Conservation (phyloP, 257 asterid species). For the Jaltomata sinuosa region DNA sequence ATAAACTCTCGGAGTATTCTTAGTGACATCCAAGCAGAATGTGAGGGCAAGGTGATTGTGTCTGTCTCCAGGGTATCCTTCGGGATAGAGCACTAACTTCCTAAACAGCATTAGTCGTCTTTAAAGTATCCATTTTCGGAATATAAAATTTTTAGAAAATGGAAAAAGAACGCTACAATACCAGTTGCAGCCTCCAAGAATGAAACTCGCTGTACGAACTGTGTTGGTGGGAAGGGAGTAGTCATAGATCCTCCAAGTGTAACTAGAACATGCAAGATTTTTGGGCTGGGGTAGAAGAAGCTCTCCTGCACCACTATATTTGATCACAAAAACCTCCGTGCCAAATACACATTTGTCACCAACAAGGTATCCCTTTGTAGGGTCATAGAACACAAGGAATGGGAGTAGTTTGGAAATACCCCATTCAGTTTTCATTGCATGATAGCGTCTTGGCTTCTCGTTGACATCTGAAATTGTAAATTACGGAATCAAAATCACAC, state of each 20-base stretch:
- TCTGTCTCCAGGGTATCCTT: background rate
- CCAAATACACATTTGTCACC: slow-evolving; percentile 8
- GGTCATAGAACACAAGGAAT: background rate
- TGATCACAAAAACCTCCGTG: background rate
- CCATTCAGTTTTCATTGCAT: background rate
- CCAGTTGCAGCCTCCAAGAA: no score
- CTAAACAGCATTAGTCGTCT: background rate
- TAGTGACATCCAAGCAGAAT: background rate
- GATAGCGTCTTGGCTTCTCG: background rate
- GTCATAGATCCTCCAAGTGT: background rate
- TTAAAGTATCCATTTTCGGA: background rate
- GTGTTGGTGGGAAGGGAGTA: no score
- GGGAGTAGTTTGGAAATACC: background rate
- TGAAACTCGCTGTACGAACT: no score
- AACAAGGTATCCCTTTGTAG: background rate
- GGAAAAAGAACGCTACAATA: no score
- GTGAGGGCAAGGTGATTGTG: background rate
- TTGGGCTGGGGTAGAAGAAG: background rate
- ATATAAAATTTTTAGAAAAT: background rate
- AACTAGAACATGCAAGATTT: background rate
- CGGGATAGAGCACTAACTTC: background rate
- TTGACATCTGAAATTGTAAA: background rate
- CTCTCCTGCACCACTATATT: background rate
- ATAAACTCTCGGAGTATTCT: background rate
- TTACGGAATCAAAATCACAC: background rate